phyloP scores from a whole-genome alignment of 768 basidiomycete species.

The Hemileccinum rubropunctum region DNA sequence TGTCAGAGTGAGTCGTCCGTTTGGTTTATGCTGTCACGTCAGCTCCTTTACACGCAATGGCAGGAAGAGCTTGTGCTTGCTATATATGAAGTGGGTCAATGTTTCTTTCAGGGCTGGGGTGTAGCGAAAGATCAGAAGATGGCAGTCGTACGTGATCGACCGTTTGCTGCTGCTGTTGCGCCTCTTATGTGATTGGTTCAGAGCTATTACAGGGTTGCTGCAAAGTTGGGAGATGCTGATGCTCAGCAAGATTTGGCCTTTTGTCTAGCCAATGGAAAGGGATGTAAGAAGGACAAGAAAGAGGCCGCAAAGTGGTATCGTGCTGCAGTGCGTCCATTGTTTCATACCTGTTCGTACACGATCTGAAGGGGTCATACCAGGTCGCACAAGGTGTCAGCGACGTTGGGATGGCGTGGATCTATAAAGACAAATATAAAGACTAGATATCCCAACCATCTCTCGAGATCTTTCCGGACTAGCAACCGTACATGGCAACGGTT shows the following conservation, averaged over 20 bases:
- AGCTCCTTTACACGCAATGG: not conserved
- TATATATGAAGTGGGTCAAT: slow-evolving; percentile 90
- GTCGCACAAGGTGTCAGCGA: slow-evolving; percentile 74
- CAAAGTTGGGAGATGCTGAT: slow-evolving; percentile 80
- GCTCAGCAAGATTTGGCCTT: slow-evolving; percentile 86
- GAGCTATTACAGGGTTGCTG: slow-evolving; percentile 85
- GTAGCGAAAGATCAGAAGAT: slow-evolving; percentile 85
- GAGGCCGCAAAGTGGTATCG: slow-evolving; percentile 90
- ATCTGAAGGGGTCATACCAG: slow-evolving; percentile 27
- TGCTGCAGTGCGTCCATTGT: slow-evolving; percentile 57
- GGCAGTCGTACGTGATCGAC: slow-evolving; percentile 61
- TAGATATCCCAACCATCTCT: slow-evolving; percentile 5
- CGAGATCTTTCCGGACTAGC: not conserved
- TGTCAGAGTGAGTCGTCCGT: slow-evolving; percentile 44
- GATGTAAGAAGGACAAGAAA: slow-evolving; percentile 85
- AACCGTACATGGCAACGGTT: slow-evolving; percentile 3
- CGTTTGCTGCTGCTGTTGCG: not conserved
- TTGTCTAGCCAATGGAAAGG: slow-evolving; percentile 82
- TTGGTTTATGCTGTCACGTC: not conserved
- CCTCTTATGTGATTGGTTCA: slow-evolving; percentile 25
- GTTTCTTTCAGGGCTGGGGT: slow-evolving; percentile 93
- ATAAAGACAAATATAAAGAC: slow-evolving; percentile 72
- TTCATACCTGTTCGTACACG: not conserved
- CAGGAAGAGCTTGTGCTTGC: slow-evolving; percentile 83
- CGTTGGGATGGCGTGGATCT: slow-evolving; percentile 86